Conservation (phyloP, 257 asterid genomes). For the Jacaranda copaia region DNA sequence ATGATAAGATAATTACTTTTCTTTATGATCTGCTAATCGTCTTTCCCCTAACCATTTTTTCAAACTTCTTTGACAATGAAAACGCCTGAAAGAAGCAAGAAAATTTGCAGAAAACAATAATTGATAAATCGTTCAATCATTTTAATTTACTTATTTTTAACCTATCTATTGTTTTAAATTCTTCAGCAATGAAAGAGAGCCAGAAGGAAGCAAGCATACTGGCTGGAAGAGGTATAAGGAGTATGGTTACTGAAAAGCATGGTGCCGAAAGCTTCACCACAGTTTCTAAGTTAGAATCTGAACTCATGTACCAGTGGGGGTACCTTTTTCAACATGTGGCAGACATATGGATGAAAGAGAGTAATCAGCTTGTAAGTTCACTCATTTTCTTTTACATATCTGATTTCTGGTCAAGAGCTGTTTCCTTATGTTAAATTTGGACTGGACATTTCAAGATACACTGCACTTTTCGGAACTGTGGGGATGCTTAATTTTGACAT, state of each 20-base stretch:
- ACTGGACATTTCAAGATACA: neutral
- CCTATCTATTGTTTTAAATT: slow-evolving; percentile 5
- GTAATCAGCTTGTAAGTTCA: slow-evolving; percentile 70
- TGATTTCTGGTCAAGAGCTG: neutral
- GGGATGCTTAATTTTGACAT: neutral
- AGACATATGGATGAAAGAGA: slow-evolving; percentile 59
- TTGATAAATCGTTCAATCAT: neutral
- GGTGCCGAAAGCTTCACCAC: slow-evolving; percentile 42
- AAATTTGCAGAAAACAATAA: neutral
- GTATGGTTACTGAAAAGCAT: slow-evolving; percentile 44
- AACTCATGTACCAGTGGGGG: slow-evolving; percentile 74
- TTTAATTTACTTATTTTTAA: slow-evolving; percentile 8
- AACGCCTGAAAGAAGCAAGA: neutral
- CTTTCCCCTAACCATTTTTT: neutral
- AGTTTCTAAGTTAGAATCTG: slow-evolving; percentile 54
- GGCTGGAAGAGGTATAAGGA: slow-evolving; percentile 69
- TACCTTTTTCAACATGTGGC: slow-evolving; percentile 78
- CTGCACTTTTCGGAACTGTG: neutral
- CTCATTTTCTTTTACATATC: slow-evolving; percentile 13
- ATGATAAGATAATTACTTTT: no score
- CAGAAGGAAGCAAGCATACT: slow-evolving; percentile 78
- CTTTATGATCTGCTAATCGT: neutral
- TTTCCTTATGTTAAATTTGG: slow-evolving; percentile 6
- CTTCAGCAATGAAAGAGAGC: slow-evolving; percentile 68
- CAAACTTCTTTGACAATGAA: neutral